These are phyloP conservation scores for Entomortierella beljakovae DNA, from an alignment of 192 early-diverging fungal genomes.

Conservation along the genomic window DNA sequence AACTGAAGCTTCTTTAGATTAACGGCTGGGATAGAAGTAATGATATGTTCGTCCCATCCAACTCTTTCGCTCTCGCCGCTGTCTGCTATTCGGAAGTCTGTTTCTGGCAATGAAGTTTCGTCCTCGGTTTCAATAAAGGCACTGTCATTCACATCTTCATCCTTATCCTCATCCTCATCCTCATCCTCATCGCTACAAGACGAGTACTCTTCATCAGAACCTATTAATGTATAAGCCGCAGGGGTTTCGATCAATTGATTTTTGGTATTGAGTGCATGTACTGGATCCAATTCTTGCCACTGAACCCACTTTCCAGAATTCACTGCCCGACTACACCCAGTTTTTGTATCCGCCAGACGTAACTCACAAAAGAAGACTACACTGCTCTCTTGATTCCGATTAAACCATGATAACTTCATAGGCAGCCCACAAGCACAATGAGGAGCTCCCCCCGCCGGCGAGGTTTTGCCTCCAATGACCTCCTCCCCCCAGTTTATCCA, in stretches of 20 bases:
- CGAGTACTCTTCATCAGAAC: neutral
- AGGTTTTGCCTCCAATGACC: neutral
- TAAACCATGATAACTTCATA: conserved; percentile 9
- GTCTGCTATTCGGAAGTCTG: too few species aligned
- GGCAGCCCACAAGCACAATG: conserved; percentile 11
- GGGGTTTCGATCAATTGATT: neutral
- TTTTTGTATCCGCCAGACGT: conserved; percentile 11
- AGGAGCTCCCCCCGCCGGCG: conserved; percentile 10
- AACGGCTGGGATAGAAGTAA: too few species aligned
- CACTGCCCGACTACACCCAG: conserved; percentile 19
- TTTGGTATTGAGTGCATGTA: neutral
- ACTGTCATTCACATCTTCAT: too few species aligned
- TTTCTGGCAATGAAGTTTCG: too few species aligned
- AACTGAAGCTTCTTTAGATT: too few species aligned
- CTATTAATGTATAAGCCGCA: neutral
- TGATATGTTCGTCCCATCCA: too few species aligned
- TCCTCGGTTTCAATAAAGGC: too few species aligned
- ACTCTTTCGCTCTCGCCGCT: too few species aligned
- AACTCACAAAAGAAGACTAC: conserved; percentile 10
- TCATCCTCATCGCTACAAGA: too few species aligned
- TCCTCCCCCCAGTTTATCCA: conserved; percentile 11
- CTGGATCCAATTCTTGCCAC: conserved; percentile 10
- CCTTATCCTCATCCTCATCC: too few species aligned
- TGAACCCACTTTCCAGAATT: conserved; percentile 13
- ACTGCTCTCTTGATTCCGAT: neutral